Conservation (phyloP, 176 grass and related monocot genomes). For the Thalia dealbata region DNA sequence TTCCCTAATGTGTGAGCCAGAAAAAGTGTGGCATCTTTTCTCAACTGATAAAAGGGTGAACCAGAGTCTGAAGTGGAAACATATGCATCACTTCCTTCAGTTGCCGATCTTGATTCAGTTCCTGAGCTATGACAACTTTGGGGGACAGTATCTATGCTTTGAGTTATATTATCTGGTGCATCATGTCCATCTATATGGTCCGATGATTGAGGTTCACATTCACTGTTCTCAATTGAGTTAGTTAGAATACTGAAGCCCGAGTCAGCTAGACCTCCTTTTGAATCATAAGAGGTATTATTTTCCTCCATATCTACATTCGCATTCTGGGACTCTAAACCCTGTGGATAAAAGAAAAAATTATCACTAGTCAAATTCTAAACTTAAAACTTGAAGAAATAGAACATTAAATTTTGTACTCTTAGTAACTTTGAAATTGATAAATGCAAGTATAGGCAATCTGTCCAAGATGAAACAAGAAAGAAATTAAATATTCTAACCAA, state of each 20-base stretch:
- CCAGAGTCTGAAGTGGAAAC: constrained; percentile 33
- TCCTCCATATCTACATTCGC: constrained; percentile 18
- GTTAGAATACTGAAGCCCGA: constrained; percentile 34
- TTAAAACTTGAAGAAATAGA: background rate
- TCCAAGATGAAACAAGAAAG: background rate
- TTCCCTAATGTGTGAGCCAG: constrained; percentile 74
- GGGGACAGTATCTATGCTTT: constrained; percentile 20
- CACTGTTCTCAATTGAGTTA: constrained; percentile 24
- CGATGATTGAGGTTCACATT: constrained; percentile 5
- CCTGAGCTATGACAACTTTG: constrained; percentile 24
- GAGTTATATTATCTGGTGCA: constrained; percentile 12
- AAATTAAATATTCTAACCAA: background rate
- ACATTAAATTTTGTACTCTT: background rate
- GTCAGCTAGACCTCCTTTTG: constrained; percentile 33
- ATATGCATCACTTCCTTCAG: constrained; percentile 30
- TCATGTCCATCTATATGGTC: background rate
- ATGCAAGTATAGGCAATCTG: background rate
- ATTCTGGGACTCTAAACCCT: constrained; percentile 35
- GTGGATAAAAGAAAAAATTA: constrained; percentile 1
- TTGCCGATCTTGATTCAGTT: constrained; percentile 22
- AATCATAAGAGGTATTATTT: constrained; percentile 34
- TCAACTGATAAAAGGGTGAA: constrained; percentile 87
- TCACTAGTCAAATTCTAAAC: background rate
- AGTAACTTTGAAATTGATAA: background rate
- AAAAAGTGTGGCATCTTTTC: constrained; percentile 67